Evolutionary conservation across 371 early-diverging fungal species (phyloP).

Genomic region (Mucor indicus): DNA sequence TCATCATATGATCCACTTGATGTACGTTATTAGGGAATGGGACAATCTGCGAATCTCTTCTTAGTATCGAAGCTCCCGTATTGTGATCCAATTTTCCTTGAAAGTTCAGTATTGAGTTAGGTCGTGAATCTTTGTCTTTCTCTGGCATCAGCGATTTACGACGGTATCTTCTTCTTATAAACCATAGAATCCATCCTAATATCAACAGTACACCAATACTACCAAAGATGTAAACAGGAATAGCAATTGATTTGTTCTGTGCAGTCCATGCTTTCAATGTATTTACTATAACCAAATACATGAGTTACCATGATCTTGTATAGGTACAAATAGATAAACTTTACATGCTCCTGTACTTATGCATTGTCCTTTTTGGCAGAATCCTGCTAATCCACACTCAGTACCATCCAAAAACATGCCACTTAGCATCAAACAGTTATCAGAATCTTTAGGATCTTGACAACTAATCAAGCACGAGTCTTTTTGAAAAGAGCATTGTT

Average conservation of each 20-base stretch:
- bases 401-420: conserved; percentile 87
- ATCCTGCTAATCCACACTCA: conserved; percentile 76
- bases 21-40: not conserved
- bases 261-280: conserved; percentile 50
- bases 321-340: not conserved
- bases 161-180: conserved; percentile 13
- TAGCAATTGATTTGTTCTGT: conserved; percentile 49
- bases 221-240: conserved; percentile 54
- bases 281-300: conserved; percentile 19
- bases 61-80: not conserved
- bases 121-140: conserved; percentile 41
- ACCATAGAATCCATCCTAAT: conserved; percentile 32
- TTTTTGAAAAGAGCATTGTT: conserved; percentile 46
- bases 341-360: conserved; percentile 45
- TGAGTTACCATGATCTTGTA: not conserved
- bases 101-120: conserved; percentile 17
- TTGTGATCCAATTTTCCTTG: not conserved
- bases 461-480: conserved; percentile 71
- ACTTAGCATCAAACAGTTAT: conserved; percentile 65
- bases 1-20: not conserved
- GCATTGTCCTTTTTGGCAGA: conserved; percentile 55
- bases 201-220: conserved; percentile 41
- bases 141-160: conserved; percentile 16
- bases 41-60: conserved; percentile 4
- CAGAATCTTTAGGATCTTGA: conserved; percentile 51